phyloP scores from a whole-genome alignment of 108 stramenopile genomes.

The Skeletonema tropicum region DNA sequence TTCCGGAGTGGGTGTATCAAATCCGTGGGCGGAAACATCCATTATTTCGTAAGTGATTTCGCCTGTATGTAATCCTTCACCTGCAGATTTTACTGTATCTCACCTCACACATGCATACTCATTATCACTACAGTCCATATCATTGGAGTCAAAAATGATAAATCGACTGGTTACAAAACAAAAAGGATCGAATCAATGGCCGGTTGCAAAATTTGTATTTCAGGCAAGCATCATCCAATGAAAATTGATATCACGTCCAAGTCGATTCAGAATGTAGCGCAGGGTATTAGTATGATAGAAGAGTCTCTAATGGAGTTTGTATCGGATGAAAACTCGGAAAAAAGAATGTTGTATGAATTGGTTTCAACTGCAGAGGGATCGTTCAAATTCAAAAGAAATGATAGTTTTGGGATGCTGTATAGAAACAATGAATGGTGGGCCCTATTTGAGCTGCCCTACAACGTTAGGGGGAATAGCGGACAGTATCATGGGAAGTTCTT shows the following conservation, averaged over 20 bases:
- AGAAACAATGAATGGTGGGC: not conserved
- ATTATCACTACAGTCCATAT: not conserved
- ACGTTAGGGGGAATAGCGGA: not conserved
- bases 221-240: not conserved
- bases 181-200: not conserved
- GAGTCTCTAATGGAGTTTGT: not conserved
- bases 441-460: not conserved
- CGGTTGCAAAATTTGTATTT: not conserved
- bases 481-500: not conserved
- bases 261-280: not conserved
- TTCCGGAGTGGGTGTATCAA: not conserved
- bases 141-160: not conserved
- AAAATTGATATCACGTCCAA: not conserved
- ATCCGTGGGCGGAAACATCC: not conserved
- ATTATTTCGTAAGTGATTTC: not conserved
- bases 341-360: not conserved
- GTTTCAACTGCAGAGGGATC: not conserved
- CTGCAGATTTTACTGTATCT: too few relatives aligned
- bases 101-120: not conserved
- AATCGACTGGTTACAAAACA: not conserved
- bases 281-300: conserved; percentile 1
- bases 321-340: not conserved
- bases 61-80: not conserved
- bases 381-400: not conserved
- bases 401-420: not conserved